Conservation (phyloP, 2,329 filamentous ascomycete species). For the Fusarium sarcochroum region DNA sequence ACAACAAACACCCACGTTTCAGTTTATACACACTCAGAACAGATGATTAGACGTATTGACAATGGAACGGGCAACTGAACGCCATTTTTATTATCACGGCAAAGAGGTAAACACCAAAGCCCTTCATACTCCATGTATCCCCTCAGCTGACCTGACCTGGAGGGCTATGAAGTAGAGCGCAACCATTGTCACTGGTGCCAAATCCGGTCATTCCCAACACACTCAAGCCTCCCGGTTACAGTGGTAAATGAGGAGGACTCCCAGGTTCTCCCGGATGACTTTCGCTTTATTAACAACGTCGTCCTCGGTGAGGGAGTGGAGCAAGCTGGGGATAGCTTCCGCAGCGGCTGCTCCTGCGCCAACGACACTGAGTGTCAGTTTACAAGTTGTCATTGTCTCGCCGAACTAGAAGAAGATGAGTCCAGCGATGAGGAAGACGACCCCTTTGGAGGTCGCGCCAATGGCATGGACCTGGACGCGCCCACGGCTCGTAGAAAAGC, state of each 20-base stretch:
- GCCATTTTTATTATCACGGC: slow-evolving; percentile 67
- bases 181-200: slow-evolving; percentile 73
- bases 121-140: not conserved
- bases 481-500: slow-evolving; percentile 50
- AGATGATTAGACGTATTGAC: not conserved
- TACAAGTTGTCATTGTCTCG: slow-evolving; percentile 77
- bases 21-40: too few relatives aligned
- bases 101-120: slow-evolving; percentile 47
- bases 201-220: slow-evolving; percentile 67
- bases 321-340: slow-evolving; percentile 71
- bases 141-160: not conserved
- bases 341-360: slow-evolving; percentile 77
- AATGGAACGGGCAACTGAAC: slow-evolving; percentile 63
- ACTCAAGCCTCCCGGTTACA: slow-evolving; percentile 66
- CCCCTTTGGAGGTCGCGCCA: slow-evolving; percentile 42
- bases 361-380: slow-evolving; percentile 76
- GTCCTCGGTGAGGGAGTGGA: slow-evolving; percentile 72
- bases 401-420: slow-evolving; percentile 68
- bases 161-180: slow-evolving; percentile 58
- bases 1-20: slow-evolving; percentile 1
- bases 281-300: slow-evolving; percentile 77
- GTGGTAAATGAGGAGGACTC: slow-evolving; percentile 75
- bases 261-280: slow-evolving; percentile 70
- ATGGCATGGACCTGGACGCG: slow-evolving; percentile 31
- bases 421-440: slow-evolving; percentile 61